Base-by-base conservation (phyloP, 768 basidiomycete genomes). In the Strobilomyces confusus region DNA sequence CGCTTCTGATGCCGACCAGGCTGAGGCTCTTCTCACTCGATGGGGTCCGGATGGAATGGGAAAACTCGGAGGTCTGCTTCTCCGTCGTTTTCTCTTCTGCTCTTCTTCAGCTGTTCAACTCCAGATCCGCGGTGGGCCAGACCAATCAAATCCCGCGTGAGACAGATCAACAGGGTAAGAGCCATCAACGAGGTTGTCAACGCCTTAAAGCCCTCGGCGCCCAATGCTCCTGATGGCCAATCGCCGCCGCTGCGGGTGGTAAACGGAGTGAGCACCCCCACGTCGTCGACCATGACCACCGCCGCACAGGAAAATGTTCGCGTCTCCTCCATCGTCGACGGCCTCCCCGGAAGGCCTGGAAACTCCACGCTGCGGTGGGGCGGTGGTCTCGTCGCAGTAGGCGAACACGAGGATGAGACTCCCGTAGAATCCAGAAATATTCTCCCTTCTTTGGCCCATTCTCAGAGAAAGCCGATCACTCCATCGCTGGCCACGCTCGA, bases 401-500 rank as follows among this genome's bases (percentile, higher is more conserved):
- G 80, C 55, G 84, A 84, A 57, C 77, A 76, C 58, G 80, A 84
- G 58, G 80, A 80, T 49, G 73, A 74, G 51, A 5, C 48, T 22
- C 62, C 65, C 14, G 60, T 62, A 56, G 48, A 57, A 34, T 44
- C 54, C 36, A 55, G 52, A 58, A 48, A 52, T 55, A 30, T 55
- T 51, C 41, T 73, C 67, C 38, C 73, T 72, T 44, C 69, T 55
- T 58, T 63, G 1, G 56, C 63, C 43, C 76, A 73, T 37, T 60
- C 66, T 48, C 78, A 78, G 55, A 76, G 73, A 60, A 79, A 78
- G 68, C 73, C 78, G 49, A 87, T 98, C 64, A 83, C 79, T 14
- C 94, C 95, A 36, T 95, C 94, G 49, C 77, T 99, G 52, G 79
- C 86, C 40, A 97, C 95, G 29, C 77, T 98, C 65, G 95, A 99